These are phyloP conservation scores for Furcasterigmium furcatum DNA, from an alignment of 2,329 filamentous ascomycete genomes.

Conservation along the genomic window DNA sequence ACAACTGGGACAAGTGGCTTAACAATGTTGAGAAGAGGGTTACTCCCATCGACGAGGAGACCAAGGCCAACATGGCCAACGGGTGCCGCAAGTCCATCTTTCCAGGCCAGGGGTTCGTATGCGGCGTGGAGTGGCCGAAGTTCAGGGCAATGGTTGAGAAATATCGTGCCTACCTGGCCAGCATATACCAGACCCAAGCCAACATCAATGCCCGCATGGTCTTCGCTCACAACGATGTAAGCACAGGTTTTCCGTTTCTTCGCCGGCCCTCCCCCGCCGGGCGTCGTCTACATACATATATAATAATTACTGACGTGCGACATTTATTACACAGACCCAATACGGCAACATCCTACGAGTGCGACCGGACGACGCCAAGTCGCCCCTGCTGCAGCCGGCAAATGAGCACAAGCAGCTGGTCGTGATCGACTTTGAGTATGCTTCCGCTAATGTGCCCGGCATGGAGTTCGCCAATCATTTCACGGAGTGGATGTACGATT, in stretches of 20 bases:
- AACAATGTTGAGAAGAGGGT: constrained; percentile 60
- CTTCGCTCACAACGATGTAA: constrained; percentile 96
- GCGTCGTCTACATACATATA: no score
- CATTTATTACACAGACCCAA: constrained; percentile 68
- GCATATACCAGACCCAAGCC: constrained; percentile 64
- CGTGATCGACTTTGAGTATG: constrained; percentile 98
- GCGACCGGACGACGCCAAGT: constrained; percentile 66
- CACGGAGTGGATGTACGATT: constrained; percentile 97
- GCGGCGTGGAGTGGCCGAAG: constrained; percentile 76
- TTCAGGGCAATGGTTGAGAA: constrained; percentile 74
- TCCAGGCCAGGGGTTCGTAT: constrained; percentile 60
- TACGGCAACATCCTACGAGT: constrained; percentile 93
- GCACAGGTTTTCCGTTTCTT: constrained; percentile 27
- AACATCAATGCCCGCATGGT: constrained; percentile 73
- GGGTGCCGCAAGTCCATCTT: constrained; percentile 22
- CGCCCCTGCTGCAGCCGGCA: constrained; percentile 80
- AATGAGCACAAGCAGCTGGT: constrained; percentile 96
- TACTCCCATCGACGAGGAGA: constrained; percentile 54
- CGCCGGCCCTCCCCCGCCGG: no score
- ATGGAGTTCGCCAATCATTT: constrained; percentile 98
- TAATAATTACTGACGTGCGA: background rate
- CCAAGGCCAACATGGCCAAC: constrained; percentile 39
- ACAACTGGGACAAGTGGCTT: constrained; percentile 94
- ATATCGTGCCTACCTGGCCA: constrained; percentile 73
- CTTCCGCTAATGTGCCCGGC: constrained; percentile 81